Base-by-base conservation (phyloP, 2,329 filamentous ascomycete species). In the Fusarium fracticaudum region DNA sequence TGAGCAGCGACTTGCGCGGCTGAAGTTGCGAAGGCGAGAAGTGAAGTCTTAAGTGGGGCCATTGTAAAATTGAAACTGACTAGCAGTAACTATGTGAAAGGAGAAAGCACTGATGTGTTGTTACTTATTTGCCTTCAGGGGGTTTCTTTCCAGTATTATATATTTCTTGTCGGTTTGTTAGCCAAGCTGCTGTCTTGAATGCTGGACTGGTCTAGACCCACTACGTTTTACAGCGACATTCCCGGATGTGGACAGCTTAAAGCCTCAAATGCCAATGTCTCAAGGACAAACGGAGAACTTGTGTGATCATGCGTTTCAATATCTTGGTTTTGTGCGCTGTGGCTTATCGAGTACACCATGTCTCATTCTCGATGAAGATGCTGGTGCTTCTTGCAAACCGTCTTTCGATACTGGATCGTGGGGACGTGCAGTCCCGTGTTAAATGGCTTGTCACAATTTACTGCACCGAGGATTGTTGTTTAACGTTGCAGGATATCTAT, bases 171-270 rank as follows among this genome's bases (percentile, higher is more conserved):
- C 7, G 15, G 26, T 13, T 24, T 13, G 44, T 9, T 11, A 18
- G 61, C 72, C 67, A 75, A 67, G 66, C 5, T 17, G 35, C 1
- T 55, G 35, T 12, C n/a, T 44, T 26, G n/a, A 58, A 63, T 12
- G 48, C 35, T 33, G 22, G n/a, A 26, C 10, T 18, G 55, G 72
- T 68, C 72, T 35, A 67, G 68, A 73, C 66, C 70, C 64, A 68
- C 59, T 24, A 55, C 64, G 53, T 68, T 60, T 43, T 33, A 48
- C 45, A 59, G 53, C 35, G 38, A 48, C 35, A 54, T 54, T 37
- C n/a, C 33, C 33, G 33, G 33, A 54, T 37, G n/a, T 37, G 12
- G 20, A 60, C 61, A 53, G 33, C 9, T 11, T 7, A 17, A 48
- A 50, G 50, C 48, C 29, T 22, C 24, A 15, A 58, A 68, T 74